Base-by-base conservation (phyloP, 345 rosid species). In the Eucalyptus rudis region DNA sequence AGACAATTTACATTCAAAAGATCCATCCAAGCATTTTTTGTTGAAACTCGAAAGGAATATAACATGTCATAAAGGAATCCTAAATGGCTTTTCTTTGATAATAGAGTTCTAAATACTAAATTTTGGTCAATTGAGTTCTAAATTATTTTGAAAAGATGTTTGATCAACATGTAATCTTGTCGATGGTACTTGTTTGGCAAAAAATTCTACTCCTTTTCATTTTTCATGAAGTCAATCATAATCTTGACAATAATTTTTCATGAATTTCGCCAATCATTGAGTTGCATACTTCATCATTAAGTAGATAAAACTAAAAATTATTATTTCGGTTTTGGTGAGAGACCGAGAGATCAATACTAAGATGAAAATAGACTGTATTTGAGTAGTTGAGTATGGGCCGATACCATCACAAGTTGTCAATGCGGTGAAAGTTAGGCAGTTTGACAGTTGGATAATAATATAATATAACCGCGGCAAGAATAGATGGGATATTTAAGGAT, bases 361-460 rank as follows among this genome's bases (percentile, higher is more conserved):
- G 80, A 33, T 17, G 80, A 33, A 64, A 71, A 71, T 33, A 19
- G 0, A 33, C 7, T 33, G 19, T 17, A 33, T 68, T 68, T 68
- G 7, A 68, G 25, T 0, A 5, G 0, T 31, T 19, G 81, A 33
- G 13, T 0, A 71, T 71, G 81, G 0, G 3, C 7, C 24, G 0
- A 6, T 71, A 9, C 44, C 0, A 33, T 33, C 2, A 0, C 7
- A 0, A 33, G 44, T 71, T 10, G 7, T 71, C 13, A 33, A 19
- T 3, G 7, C 0, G 2, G 44, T 71, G 44, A 71, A 0, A 33
- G 4, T 33, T 5, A 33, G 2, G 44, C 0, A 3, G 13, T 40
- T 0, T 0, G 4, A 68, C 80, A 1, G 2, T 36, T 33, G 4
- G 4, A 66, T 36, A 17, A 16, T 0, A 13, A 45, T 45, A 45